Evolutionary conservation across 2,329 filamentous ascomycete genomes (phyloP).

Genomic region (Hypoxylon sp.): DNA sequence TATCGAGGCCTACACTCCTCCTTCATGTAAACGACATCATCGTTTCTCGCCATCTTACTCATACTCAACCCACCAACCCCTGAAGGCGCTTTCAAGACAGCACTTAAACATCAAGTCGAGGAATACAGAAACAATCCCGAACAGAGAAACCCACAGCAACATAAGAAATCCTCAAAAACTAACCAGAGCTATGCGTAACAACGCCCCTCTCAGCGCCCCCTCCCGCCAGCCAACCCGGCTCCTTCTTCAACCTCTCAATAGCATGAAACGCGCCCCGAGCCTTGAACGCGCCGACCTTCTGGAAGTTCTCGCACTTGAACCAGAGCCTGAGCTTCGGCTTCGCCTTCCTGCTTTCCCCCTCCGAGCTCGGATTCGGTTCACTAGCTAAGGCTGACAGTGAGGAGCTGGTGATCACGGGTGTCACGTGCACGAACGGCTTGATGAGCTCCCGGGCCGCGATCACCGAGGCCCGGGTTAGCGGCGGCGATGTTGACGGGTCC

Average conservation of each 20-base stretch:
- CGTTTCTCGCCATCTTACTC: not conserved
- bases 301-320: constrained; percentile 97
- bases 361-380: constrained; percentile 19
- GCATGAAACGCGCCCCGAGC: constrained; percentile 92
- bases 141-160: constrained; percentile 16
- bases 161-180: constrained; percentile 41
- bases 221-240: constrained; percentile 71
- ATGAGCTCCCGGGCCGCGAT: constrained; percentile 79
- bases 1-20: not conserved
- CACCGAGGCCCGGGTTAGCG: constrained; percentile 80
- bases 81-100: not conserved
- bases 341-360: constrained; percentile 55
- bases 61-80: not conserved
- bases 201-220: constrained; percentile 76
- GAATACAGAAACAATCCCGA: not conserved
- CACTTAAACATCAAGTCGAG: not conserved
- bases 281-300: constrained; percentile 94
- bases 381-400: constrained; percentile 83
- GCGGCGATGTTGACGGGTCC: constrained; percentile 66
- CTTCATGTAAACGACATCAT: not conserved
- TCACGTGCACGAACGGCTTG: constrained; percentile 81
- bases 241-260: constrained; percentile 74
- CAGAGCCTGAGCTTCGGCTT: constrained; percentile 78
- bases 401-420: constrained; percentile 83
- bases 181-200: constrained; percentile 90